Evolutionary conservation across 1,284 basidiomycete species (phyloP), one percentile per base, ranked within the genome.

Genomic region (Rhizoctonia solani): DNA sequence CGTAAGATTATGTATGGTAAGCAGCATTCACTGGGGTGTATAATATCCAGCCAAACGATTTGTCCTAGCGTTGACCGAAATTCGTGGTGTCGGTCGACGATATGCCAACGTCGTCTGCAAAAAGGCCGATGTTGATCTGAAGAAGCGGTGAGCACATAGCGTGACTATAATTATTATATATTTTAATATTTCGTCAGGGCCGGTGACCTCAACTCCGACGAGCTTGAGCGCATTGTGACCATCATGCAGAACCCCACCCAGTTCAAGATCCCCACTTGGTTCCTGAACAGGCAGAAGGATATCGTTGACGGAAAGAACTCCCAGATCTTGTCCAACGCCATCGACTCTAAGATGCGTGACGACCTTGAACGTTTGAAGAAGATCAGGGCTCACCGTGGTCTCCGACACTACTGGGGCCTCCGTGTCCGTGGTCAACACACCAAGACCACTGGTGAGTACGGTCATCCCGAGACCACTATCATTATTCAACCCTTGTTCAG

Each of bases 101-200:
- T 99, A 98, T 83, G 88, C 97, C 79, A 99, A 99, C 84, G 84
- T 99, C 76, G 96, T 99, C 75, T 98, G 95, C 89, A 99, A 99
- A 85, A 99, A 99, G 87, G 97, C 97, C 74, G 97, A 99, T 83
- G 92, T 99, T 69, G 95, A 99, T 79, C 87, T 99, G 73, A 92
- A 87, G 86, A 99, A 99, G 85, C 93, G 97, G 95, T 97, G 75
- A 72, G 90, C 82, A n/a, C 49, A 39, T 34, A 14, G 44, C 27
- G 9, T 52, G 11, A 55, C 8, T 42, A 6, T 19, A 21, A 9
- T 46, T 11, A 46, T 27, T 29, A 66, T 34, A 47, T 61, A 55
- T 16, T 19, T 46, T 14, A 52, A 41, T 27, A 32, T 25, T 39
- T 56, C 47, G 49, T n/a, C 76, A 93, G 92, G 72, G 93, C 93